Conservation (phyloP, 2,329 filamentous ascomycete species). For the Aquanectria penicillioides region DNA sequence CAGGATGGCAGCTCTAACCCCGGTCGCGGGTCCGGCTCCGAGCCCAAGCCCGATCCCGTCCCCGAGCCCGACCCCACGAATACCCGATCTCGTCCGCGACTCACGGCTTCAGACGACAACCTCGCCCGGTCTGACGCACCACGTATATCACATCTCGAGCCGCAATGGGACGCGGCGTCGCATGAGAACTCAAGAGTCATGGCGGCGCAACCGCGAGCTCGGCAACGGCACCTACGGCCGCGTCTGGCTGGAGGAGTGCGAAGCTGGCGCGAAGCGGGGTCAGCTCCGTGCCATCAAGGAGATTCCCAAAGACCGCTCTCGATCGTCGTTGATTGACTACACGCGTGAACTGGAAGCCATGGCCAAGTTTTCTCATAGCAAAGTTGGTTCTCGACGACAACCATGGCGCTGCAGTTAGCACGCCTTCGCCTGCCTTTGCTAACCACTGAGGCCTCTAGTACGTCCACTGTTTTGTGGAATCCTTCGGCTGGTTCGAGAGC, state of each 20-base stretch:
- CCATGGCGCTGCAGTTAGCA: too few relatives aligned
- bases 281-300: conserved; percentile 1
- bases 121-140: not conserved
- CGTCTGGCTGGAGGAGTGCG: conserved; percentile 2
- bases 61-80: too few relatives aligned
- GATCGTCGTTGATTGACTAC: not conserved
- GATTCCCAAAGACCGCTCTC: not conserved
- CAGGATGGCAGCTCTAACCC: too few relatives aligned
- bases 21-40: too few relatives aligned
- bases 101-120: conserved; percentile 2
- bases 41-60: too few relatives aligned
- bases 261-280: not conserved
- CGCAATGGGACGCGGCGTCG: not conserved
- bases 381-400: too few relatives aligned
- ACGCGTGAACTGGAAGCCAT: conserved; percentile 3
- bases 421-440: too few relatives aligned
- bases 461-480: not conserved
- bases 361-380: not conserved
- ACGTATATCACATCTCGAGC: not conserved
- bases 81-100: conserved; percentile 1
- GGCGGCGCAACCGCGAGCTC: not conserved
- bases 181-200: not conserved
- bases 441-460: not conserved
- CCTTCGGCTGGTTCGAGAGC: conserved; percentile 7
- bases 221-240: not conserved